phyloP scores from a whole-genome alignment of 2,329 filamentous ascomycete species.

The Colletotrichum acutatum region DNA sequence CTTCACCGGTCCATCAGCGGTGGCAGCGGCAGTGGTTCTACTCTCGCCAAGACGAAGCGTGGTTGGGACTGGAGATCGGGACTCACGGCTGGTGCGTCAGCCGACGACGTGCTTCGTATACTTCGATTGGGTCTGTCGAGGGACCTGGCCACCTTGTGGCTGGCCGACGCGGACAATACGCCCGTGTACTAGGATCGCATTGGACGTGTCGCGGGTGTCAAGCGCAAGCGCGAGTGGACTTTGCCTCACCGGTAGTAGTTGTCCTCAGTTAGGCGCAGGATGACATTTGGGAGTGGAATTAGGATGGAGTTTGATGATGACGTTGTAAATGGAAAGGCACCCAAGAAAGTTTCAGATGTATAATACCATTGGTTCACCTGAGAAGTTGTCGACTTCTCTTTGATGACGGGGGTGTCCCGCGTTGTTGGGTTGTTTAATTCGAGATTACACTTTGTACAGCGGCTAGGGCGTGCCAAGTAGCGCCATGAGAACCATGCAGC shows the following conservation, averaged over 20 bases:
- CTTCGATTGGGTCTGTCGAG: constrained; percentile 79
- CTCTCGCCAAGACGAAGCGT: constrained; percentile 56
- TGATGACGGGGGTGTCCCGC: neutral
- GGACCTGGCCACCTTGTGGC: constrained; percentile 78
- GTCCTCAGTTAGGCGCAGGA: neutral
- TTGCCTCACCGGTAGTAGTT: neutral
- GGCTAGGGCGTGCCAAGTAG: neutral
- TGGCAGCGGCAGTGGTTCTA: constrained; percentile 54
- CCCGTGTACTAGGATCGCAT: constrained; percentile 50
- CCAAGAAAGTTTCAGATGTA: constrained; percentile 7
- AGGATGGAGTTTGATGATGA: constrained; percentile 9
- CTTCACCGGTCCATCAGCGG: constrained; percentile 69
- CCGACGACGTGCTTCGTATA: constrained; percentile 76
- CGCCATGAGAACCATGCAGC: no score
- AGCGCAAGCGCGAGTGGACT: constrained; percentile 23
- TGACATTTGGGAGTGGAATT: neutral
- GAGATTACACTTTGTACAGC: neutral
- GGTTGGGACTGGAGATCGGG: constrained; percentile 84
- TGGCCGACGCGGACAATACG: constrained; percentile 71
- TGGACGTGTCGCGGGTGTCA: constrained; percentile 27
- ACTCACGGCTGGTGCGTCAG: constrained; percentile 74
- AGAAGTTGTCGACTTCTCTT: neutral
- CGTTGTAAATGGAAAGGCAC: constrained; percentile 16
- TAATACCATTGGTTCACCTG: constrained; percentile 9
- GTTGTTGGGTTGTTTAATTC: neutral